These are phyloP conservation scores for Sclerotinia nivalis DNA, from an alignment of 2,329 filamentous ascomycete species.

Conservation along the genomic window DNA sequence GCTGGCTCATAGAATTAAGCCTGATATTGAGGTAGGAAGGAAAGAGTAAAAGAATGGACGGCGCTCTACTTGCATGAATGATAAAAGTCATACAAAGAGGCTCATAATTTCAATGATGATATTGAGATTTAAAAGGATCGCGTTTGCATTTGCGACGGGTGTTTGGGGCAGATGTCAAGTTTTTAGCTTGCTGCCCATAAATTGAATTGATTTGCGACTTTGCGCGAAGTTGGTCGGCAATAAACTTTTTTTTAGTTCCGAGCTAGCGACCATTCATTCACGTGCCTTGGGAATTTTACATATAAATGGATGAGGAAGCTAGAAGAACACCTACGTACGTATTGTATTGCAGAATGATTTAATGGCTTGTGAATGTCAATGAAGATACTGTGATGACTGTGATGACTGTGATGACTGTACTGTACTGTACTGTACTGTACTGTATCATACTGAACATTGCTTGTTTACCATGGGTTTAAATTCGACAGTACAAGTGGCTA, in stretches of 20 bases:
- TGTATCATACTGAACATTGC: background rate
- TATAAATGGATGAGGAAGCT: no score
- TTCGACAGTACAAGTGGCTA: background rate
- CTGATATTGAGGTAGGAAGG: constrained; percentile 8
- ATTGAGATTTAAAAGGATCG: constrained; percentile 12
- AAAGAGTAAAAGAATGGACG: constrained; percentile 23
- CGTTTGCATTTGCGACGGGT: constrained; percentile 13
- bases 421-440: no score
- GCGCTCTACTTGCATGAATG: constrained; percentile 17
- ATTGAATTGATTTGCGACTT: constrained; percentile 6
- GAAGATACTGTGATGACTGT: background rate
- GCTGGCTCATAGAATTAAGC: background rate
- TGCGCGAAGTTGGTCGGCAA: constrained; percentile 20
- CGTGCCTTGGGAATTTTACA: background rate
- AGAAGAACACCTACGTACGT: no score
- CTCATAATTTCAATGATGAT: constrained; percentile 15
- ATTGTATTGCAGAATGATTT: background rate
- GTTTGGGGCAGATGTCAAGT: constrained; percentile 14
- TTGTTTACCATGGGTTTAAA: background rate
- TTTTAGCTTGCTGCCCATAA: constrained; percentile 3
- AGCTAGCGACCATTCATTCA: background rate
- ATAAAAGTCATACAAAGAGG: constrained; percentile 17
- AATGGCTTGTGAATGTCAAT: background rate
- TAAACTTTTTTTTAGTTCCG: constrained; percentile 22
- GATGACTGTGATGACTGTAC: background rate